Conservation (phyloP, 169 alveolate genomes). For the Toxoplasma gondii region DNA sequence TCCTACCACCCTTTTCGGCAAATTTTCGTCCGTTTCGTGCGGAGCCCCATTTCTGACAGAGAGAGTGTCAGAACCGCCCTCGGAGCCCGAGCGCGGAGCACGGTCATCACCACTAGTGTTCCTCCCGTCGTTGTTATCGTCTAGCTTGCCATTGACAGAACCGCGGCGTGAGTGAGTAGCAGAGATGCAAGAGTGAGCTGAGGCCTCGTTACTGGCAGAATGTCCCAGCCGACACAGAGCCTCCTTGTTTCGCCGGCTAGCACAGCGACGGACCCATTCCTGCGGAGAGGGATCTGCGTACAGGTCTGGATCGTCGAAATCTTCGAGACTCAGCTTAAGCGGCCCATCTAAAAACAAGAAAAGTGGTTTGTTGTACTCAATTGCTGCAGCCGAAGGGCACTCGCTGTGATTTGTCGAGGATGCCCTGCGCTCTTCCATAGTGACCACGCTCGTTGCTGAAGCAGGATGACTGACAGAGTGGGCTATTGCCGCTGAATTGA, state of each 20-base stretch:
- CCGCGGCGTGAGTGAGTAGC: background rate
- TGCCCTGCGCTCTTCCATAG: background rate
- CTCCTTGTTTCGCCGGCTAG: background rate
- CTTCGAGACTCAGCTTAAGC: background rate
- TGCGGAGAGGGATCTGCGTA: constrained; percentile 7
- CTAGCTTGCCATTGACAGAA: background rate
- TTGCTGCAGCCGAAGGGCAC: background rate
- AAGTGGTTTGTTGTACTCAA: background rate
- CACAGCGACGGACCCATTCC: background rate
- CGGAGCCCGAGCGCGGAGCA: background rate
- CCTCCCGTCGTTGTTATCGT: background rate
- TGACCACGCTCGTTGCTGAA: background rate
- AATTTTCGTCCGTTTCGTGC: background rate
- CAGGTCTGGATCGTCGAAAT: constrained; percentile 17
- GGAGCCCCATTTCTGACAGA: background rate
- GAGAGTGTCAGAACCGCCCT: background rate
- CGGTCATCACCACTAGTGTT: background rate
- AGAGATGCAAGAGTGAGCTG: background rate
- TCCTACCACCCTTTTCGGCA: background rate
- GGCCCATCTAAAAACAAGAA: background rate
- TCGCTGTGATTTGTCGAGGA: background rate
- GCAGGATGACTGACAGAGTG: background rate
- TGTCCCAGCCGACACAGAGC: background rate
- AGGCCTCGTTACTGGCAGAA: background rate
- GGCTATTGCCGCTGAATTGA: background rate